Percentiles rank a stretch among this genome's conserved stretches.
Evolutionary conservation across 768 basidiomycete genomes (phyloP).

Genomic region (Rhodocollybia butyracea): DNA sequence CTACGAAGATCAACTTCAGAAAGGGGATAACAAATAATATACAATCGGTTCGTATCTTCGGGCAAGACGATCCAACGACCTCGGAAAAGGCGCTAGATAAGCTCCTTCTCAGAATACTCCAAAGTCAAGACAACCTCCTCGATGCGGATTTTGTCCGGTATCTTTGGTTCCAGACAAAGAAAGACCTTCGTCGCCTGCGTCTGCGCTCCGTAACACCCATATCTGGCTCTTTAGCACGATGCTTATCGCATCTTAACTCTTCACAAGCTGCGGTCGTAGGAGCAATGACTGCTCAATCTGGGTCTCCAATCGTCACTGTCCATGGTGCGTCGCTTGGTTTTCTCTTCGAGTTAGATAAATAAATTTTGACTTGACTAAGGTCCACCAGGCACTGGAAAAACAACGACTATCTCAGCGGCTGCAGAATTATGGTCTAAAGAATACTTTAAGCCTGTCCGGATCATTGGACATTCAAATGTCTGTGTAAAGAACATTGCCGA

Average conservation of each 20-base stretch:
- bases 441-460: conserved; percentile 26
- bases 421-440: conserved; percentile 31
- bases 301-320: conserved; percentile 28
- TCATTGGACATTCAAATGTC: conserved; percentile 48
- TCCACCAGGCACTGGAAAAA: conserved; percentile 54
- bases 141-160: conserved; percentile 30
- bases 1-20: conserved; percentile 29
- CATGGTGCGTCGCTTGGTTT: conserved; percentile 29
- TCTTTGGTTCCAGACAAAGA: conserved; percentile 36
- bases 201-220: neutral
- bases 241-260: conserved; percentile 23
- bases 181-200: neutral
- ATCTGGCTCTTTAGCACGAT: neutral
- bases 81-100: conserved; percentile 36
- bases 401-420: conserved; percentile 45
- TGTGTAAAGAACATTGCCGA: conserved; percentile 51
- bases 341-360: neutral
- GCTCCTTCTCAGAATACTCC: conserved; percentile 33
- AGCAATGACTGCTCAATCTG: conserved; percentile 33
- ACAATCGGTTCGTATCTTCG: conserved; percentile 34
- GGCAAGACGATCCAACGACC: conserved; percentile 35
- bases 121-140: conserved; percentile 24
- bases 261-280: conserved; percentile 35
- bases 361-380: conserved; percentile 22
- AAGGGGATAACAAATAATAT: conserved; percentile 17